Percentiles rank a stretch among this genome's conserved stretches.
Conservation (phyloP, 2,329 filamentous ascomycete genomes). For the Apiospora aurea region DNA sequence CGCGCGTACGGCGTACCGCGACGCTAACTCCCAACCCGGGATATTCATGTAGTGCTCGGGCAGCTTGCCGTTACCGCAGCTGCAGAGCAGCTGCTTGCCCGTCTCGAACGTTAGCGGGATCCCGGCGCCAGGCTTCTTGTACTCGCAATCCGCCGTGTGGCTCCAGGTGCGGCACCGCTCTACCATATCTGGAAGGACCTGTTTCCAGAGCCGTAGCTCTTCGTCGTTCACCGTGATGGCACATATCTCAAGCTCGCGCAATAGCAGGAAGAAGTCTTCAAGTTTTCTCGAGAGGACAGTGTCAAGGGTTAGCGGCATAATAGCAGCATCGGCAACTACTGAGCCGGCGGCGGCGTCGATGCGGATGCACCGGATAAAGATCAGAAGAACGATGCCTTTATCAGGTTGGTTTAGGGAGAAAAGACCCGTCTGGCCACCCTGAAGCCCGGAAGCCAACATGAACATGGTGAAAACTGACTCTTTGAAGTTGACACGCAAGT, state of each 20-base stretch:
- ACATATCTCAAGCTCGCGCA: constrained; percentile 46
- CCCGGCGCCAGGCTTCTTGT: constrained; percentile 43
- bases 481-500: constrained; percentile 54
- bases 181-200: constrained; percentile 49
- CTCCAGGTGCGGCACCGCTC: constrained; percentile 59
- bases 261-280: constrained; percentile 47
- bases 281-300: constrained; percentile 44
- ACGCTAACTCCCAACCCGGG: constrained; percentile 52
- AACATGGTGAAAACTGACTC: constrained; percentile 56
- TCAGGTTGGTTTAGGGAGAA: constrained; percentile 50
- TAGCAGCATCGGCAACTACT: constrained; percentile 55
- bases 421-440: constrained; percentile 52
- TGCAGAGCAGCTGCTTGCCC: constrained; percentile 50
- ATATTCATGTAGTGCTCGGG: constrained; percentile 48
- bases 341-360: constrained; percentile 51
- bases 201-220: constrained; percentile 64
- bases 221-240: constrained; percentile 54
- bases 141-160: constrained; percentile 52
- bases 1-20: constrained; percentile 57
- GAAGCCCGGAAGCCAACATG: constrained; percentile 53
- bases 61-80: constrained; percentile 52
- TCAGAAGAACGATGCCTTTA: constrained; percentile 38
- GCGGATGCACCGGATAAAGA: constrained; percentile 52
- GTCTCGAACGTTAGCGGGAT: constrained; percentile 49
- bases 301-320: constrained; percentile 50